Evolutionary conservation across 768 basidiomycete genomes (phyloP).

Genomic region (Guyanaporus albipodus): DNA sequence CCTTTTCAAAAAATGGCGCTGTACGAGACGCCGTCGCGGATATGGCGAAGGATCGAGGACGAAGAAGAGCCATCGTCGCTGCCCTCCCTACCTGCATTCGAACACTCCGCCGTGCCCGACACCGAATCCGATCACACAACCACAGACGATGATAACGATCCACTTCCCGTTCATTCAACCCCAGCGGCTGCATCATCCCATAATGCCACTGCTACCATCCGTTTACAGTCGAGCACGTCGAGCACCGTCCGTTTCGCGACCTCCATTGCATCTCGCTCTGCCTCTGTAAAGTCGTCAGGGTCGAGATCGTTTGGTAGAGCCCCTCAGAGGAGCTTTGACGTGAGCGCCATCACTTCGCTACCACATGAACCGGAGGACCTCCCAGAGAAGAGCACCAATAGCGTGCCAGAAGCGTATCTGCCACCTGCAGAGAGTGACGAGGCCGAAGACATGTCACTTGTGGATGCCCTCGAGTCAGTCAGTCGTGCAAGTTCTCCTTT

Average conservation of each 20-base stretch:
- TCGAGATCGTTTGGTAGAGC: slow-evolving; percentile 35
- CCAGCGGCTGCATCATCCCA: slow-evolving; percentile 51
- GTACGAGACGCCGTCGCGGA: slow-evolving; percentile 79
- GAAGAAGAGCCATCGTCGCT: slow-evolving; percentile 77
- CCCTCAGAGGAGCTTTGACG: slow-evolving; percentile 52
- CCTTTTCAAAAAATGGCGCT: slow-evolving; percentile 36
- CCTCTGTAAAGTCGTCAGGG: slow-evolving; percentile 29
- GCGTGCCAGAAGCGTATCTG: slow-evolving; percentile 51
- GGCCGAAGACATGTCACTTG: slow-evolving; percentile 45
- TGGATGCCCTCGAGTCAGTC: slow-evolving; percentile 55
- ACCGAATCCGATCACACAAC: slow-evolving; percentile 34
- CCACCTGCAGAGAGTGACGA: slow-evolving; percentile 44
- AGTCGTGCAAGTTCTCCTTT: slow-evolving; percentile 51
- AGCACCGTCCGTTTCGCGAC: slow-evolving; percentile 48
- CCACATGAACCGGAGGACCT: slow-evolving; percentile 38
- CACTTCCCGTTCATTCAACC: slow-evolving; percentile 63
- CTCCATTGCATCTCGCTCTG: slow-evolving; percentile 48
- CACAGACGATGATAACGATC: slow-evolving; percentile 40
- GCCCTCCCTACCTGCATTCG: slow-evolving; percentile 69
- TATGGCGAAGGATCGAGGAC: slow-evolving; percentile 82
- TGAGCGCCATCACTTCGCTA: slow-evolving; percentile 54
- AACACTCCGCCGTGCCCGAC: slow-evolving; percentile 51
- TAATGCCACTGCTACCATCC: slow-evolving; percentile 46
- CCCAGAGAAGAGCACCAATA: slow-evolving; percentile 43
- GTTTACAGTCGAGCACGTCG: slow-evolving; percentile 48